Base-by-base conservation (phyloP, 768 basidiomycete species). In the Rhizopogon rudus region DNA sequence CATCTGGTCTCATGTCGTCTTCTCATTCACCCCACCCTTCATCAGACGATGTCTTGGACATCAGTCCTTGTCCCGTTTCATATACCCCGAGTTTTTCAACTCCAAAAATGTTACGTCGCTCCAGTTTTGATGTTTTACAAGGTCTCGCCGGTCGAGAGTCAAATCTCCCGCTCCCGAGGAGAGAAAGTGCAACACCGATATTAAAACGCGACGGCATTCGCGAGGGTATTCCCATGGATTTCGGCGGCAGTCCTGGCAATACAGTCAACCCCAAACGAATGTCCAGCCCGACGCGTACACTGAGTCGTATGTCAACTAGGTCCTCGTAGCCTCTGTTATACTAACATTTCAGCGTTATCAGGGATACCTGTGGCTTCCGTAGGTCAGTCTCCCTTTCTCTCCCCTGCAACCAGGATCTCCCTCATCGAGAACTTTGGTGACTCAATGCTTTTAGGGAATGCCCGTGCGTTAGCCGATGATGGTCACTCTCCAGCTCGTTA, bases 381-480 rank as follows among this genome's bases (percentile, higher is more conserved):
- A 66, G 88, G 88, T 88, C 61, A 68, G 86, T 80, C 56, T 13
- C 50, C 45, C 40, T 48, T 58, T 53, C 49, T 17, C 40, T 31
- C 49, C 22, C 6, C 43, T 54, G 45, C 58, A 28, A 52, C 52
- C 56, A 53, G 46, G 56, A 50, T 53, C 52, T 55, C 54, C 57
- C 54, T 57, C 61, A 55, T 65, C 57, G 61, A 54, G 56, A 51
- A 49, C 53, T 54, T 37, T 60, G 57, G 53, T 64, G 56, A 33
- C 40, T 52, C 54, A 48, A 50, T 61, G 50, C 42, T 62, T 56
- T 54, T 70, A 92, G 91, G 91, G 45, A 91, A 93, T 74, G 91
- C 90, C 41, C 85, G 89, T 44, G 86, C 86, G 28, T 74, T 93
- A 60, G 87, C 91, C 31, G 91, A 92, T 49, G 89, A 91, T 59